phyloP scores from a whole-genome alignment of 257 asterid species.

The Gardenia jasminoides region DNA sequence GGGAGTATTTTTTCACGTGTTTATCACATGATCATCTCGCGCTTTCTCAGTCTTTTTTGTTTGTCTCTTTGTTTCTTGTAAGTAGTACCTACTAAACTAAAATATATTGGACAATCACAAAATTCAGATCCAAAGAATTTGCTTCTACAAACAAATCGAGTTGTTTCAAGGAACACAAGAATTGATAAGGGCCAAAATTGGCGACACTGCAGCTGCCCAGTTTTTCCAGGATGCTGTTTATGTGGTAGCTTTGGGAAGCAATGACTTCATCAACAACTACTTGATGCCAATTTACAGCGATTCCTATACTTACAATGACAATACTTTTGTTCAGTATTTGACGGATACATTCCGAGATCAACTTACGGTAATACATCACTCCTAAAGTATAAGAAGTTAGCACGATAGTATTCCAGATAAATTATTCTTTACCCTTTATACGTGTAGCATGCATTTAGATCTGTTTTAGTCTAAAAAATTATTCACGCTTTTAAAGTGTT shows the following conservation, averaged over 20 bases:
- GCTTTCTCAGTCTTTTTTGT: no score
- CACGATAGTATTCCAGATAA: no score
- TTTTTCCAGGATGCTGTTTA: conserved; percentile 66
- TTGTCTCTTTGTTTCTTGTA: background rate
- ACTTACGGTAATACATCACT: conserved; percentile 39
- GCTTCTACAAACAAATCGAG: conserved; percentile 74
- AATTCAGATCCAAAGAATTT: conserved; percentile 66
- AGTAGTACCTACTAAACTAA: background rate
- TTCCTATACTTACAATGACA: conserved; percentile 69
- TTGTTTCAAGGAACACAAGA: conserved; percentile 71
- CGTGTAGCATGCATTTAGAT: no score
- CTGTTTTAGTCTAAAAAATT: no score
- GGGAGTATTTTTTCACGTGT: no score
- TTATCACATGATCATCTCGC: no score
- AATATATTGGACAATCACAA: background rate
- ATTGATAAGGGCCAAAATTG: conserved; percentile 50
- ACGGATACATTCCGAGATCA: conserved; percentile 53
- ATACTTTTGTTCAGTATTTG: conserved; percentile 57
- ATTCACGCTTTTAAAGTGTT: no score
- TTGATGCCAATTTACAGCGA: conserved; percentile 77
- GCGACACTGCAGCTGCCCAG: conserved; percentile 41
- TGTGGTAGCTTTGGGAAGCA: conserved; percentile 87
- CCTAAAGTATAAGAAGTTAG: background rate
- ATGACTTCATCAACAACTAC: conserved; percentile 90
- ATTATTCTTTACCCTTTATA: no score